A percentile compares a stretch with the other conserved stretches of the same genome.
Evolutionary conservation across 306 rosid genomes (phyloP).

Genomic region (Lathyrus sativus): DNA sequence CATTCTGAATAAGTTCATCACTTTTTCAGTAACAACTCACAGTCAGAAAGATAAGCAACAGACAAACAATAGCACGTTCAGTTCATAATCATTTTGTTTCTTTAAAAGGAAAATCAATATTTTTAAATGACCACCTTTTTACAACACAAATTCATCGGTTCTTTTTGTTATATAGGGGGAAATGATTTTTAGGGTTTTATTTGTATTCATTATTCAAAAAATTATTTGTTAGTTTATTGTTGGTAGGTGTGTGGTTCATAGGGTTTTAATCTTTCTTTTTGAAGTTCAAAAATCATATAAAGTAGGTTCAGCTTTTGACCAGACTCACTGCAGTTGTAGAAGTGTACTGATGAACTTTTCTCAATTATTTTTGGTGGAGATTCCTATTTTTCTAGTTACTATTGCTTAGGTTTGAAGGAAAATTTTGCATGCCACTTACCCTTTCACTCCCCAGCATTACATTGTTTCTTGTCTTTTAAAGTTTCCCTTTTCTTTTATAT

Average conservation of each 20-base stretch:
- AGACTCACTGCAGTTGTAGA: constrained; percentile 38
- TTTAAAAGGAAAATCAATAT: neutral
- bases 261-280: constrained; percentile 34
- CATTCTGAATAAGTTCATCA: neutral
- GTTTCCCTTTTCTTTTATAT: constrained; percentile 9
- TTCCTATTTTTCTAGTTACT: constrained; percentile 45
- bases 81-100: constrained; percentile 25
- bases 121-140: constrained; percentile 3
- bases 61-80: constrained; percentile 11
- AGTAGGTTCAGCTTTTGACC: constrained; percentile 45
- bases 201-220: neutral
- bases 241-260: constrained; percentile 38
- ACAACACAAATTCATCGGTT: neutral
- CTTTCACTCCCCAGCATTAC: constrained; percentile 25
- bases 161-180: neutral
- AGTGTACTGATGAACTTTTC: constrained; percentile 39
- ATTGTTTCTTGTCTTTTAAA: constrained; percentile 32
- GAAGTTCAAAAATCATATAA: constrained; percentile 33
- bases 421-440: constrained; percentile 33
- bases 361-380: constrained; percentile 57
- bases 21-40: constrained; percentile 9
- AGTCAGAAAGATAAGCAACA: constrained; percentile 8
- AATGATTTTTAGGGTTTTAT: neutral
- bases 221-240: neutral
- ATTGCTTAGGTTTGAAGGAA: constrained; percentile 38